Evolutionary conservation across 2,329 filamentous ascomycete genomes (phyloP), one percentile per base, ranked within the genome.

Genomic region (Leptographium galeiforme): DNA sequence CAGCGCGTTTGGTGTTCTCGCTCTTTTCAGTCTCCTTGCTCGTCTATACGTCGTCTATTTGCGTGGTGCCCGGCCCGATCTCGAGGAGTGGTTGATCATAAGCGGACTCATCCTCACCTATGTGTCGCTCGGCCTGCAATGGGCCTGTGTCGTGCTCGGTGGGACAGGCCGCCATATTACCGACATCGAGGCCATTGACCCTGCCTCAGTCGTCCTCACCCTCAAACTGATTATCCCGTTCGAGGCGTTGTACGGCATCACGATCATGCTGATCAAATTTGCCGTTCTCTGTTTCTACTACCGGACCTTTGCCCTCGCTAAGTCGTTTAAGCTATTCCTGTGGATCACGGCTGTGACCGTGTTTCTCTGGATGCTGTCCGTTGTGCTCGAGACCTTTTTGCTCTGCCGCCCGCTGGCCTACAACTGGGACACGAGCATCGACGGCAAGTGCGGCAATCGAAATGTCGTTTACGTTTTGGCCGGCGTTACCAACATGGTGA

Each of bases 201-300:
- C 39, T n/a, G 16, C 6, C 10, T 39, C n/a, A 2, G 39, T 51
- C 10, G 39, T 33, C 19, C 38, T 34, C 12, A 51, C 39, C 12
- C 39, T 51, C 18, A 44, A 51, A 30, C 49, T 51, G 14, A 51
- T 44, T 25, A 25, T 51, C 11, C 49, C 48, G 18, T 50, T 50
- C 25, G 48, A 50, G 25, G 48, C 48, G 7, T 19, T 50, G 2
- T 50, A 50, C 48, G 48, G 48, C 25, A 13, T 50, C 25, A 41
- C 36, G 8, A 36, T 50, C n/a, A 41, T 41, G 38, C 25, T 50
- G 18, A 16, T 50, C 4, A 50, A 50, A 34, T 33, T 50, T 6
- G 6, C 36, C 4, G 48, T 50, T 2, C 38, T 50, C 16, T 6
- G 12, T 11, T 50, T 51, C 16, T 51, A 51, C 38, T 8, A 51